A percentile compares a stretch with the other conserved stretches of the same genome.
These are phyloP conservation scores for Aspergillus quadricinctus DNA, from an alignment of 2,329 filamentous ascomycete species.

Conservation along the genomic window DNA sequence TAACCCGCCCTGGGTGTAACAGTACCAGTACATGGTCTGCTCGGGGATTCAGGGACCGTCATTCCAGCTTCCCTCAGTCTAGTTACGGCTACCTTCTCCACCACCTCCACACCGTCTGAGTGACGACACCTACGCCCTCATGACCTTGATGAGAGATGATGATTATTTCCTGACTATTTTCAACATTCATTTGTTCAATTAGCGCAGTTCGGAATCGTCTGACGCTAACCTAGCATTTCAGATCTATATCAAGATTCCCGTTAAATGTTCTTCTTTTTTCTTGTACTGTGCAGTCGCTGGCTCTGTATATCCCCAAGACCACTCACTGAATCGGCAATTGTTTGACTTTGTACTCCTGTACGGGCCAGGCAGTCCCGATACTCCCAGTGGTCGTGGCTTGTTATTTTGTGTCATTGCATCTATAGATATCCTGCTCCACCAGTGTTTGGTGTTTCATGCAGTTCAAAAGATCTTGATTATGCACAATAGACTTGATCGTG, in stretches of 20 bases:
- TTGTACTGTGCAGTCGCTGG: background rate
- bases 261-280: background rate
- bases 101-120: slow-evolving; percentile 37
- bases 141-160: slow-evolving; percentile 45
- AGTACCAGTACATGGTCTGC: slow-evolving; percentile 1
- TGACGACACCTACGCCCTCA: slow-evolving; percentile 28
- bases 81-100: slow-evolving; percentile 26
- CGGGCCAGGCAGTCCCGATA: background rate
- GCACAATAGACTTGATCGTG: background rate
- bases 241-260: background rate
- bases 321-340: background rate
- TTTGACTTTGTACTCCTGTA: background rate
- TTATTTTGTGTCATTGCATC: background rate
- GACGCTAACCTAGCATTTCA: background rate
- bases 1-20: slow-evolving; percentile 30
- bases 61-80: slow-evolving; percentile 15
- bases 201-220: slow-evolving; percentile 16
- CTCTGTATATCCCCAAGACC: background rate
- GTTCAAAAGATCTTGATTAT: background rate
- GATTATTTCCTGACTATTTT: slow-evolving; percentile 33
- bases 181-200: slow-evolving; percentile 24
- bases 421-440: background rate
- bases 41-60: slow-evolving; percentile 7
- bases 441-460: background rate
- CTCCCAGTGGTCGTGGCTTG: background rate